Conservation (phyloP, 116 monocot species). For the Iris pallida region DNA sequence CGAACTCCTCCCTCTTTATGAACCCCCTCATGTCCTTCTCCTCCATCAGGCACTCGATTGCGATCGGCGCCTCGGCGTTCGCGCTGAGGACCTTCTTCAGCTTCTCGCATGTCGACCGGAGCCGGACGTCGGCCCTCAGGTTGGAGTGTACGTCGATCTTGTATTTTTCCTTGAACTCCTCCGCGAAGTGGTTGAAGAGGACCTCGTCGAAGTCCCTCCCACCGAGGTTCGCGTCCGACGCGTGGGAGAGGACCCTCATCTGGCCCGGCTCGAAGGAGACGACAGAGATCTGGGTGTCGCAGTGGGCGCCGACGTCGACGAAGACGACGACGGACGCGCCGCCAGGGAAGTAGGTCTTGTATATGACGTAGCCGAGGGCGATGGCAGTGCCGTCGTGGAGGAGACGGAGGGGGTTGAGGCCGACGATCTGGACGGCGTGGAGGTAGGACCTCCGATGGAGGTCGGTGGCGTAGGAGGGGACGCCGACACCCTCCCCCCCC, state of each 20-base stretch:
- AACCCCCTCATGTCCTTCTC: constrained; percentile 78
- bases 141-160: constrained; percentile 49
- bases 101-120: constrained; percentile 80
- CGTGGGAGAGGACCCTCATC: too few relatives aligned
- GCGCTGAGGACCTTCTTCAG: constrained; percentile 89
- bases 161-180: constrained; percentile 54
- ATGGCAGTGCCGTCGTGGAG: constrained; percentile 77
- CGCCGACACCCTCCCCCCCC: too few relatives aligned
- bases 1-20: constrained; percentile 87
- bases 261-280: too few relatives aligned
- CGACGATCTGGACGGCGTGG: constrained; percentile 73
- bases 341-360: constrained; percentile 17
- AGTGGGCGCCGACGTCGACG: too few relatives aligned
- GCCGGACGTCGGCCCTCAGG: constrained; percentile 40
- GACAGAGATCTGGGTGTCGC: too few relatives aligned
- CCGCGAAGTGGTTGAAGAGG: too few relatives aligned
- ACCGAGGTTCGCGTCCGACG: too few relatives aligned
- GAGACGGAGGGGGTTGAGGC: constrained; percentile 53
- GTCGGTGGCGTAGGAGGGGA: constrained; percentile 76
- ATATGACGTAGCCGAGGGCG: constrained; percentile 77
- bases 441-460: constrained; percentile 54
- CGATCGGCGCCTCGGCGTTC: constrained; percentile 63
- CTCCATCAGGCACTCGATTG: constrained; percentile 90
- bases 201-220: too few relatives aligned
- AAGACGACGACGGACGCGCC: too few relatives aligned